Base-by-base conservation (phyloP, 495 filamentous ascomycete genomes). In the Beverwykella pulmonaria region DNA sequence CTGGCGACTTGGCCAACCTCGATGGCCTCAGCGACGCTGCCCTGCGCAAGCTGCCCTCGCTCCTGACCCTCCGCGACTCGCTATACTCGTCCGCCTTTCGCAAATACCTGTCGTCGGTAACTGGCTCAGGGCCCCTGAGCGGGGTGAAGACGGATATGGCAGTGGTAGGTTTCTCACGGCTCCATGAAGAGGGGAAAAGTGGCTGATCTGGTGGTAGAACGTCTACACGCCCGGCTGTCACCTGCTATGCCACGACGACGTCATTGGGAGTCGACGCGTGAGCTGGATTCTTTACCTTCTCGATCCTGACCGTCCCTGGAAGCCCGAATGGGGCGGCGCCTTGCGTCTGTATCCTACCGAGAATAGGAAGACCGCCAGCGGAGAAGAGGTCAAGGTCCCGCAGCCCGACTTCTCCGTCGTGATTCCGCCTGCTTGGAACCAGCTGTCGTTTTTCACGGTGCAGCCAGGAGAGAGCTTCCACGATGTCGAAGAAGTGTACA, bases 121-220 rank as follows among this genome's bases (percentile, higher is more conserved):
- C 93, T 14, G 87, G 87, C 61, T 90, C 92, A 36, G 92, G 93
- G 9, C 85, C 89, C 55, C 79, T 99, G 72, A 96, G 91, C 72
- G 94, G 95, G 1, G 85, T 84, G 77, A 99, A 97, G 82, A 97
- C 94, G 29, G 94, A 99, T 78, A 98, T 98, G 95, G 94, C 94
- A 44, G 96, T 99, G 80, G 69, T 71, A 56, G 0, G 64, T 63
- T 36, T 14, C 25, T 2, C 30, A 59, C 39, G 20, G 9, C 27
- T 23, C 44, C n/a, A 17, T 26, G 14, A 32, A 48, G 27, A 12
- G 26, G 27, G n/a, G 22, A 19, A 46, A 9, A 41, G 1, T 27
- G 26, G 55, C 55, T 64, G 20, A 59, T 25, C 29, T 44, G 22
- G n/a, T 17, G 25, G 5, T 44, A 71, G 69, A 99, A 98, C 77